phyloP scores from a whole-genome alignment of 331 rosid genomes.

The Acacia pycnantha region DNA sequence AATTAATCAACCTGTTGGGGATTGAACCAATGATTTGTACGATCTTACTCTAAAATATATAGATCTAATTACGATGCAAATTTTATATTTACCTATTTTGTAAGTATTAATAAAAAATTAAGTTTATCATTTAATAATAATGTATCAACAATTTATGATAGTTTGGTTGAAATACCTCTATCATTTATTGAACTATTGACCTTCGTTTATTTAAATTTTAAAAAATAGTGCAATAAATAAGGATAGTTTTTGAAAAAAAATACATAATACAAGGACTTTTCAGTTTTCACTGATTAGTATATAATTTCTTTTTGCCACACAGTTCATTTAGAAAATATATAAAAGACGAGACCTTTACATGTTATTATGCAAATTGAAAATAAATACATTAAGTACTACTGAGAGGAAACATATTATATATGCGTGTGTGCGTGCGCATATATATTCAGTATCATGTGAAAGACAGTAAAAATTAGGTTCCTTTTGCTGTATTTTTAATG shows the following conservation, averaged over 20 bases:
- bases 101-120: too few species aligned
- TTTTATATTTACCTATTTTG: background rate
- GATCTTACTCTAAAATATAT: background rate
- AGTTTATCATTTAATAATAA: too few species aligned
- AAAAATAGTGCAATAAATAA: too few species aligned
- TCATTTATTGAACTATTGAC: too few species aligned
- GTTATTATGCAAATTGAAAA: background rate
- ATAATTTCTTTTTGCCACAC: background rate
- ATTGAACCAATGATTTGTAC: background rate
- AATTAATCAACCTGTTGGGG: background rate
- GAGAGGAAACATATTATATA: background rate
- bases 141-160: too few species aligned
- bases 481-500: background rate
- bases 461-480: background rate
- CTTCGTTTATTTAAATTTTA: too few species aligned
- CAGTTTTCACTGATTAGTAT: too few species aligned
- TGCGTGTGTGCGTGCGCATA: too few species aligned
- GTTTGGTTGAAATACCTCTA: too few species aligned
- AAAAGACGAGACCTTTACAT: background rate
- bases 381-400: background rate
- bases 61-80: background rate
- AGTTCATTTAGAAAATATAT: background rate
- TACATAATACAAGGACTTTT: too few species aligned
- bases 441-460: background rate
- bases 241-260: too few species aligned